A percentile compares a stretch with the other conserved stretches of the same genome.
Conservation (phyloP, 1,284 basidiomycete genomes). For the Trametes hirsuta region DNA sequence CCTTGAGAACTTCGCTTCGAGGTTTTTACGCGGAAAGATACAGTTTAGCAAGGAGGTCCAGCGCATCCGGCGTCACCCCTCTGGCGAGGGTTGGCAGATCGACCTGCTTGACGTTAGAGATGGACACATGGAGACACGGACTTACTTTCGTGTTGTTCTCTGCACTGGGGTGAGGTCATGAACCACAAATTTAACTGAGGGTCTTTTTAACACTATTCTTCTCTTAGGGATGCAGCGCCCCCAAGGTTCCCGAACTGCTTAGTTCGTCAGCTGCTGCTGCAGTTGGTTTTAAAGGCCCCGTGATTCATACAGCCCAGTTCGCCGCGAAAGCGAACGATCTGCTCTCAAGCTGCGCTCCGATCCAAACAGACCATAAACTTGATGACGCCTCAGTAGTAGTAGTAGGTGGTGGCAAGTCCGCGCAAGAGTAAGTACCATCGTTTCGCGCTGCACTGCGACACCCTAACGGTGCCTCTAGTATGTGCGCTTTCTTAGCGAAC, state of each 20-base stretch:
- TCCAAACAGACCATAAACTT: background rate
- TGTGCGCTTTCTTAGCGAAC: constrained; percentile 50
- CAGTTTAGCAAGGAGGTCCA: constrained; percentile 50
- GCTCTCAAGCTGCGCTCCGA: constrained; percentile 31
- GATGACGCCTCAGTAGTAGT: constrained; percentile 42
- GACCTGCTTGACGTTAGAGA: constrained; percentile 39
- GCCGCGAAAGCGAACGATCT: constrained; percentile 44
- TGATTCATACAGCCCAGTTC: constrained; percentile 57
- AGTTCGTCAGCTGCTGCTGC: constrained; percentile 37
- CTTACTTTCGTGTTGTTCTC: constrained; percentile 52
- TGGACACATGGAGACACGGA: constrained; percentile 32
- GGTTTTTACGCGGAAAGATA: constrained; percentile 48
- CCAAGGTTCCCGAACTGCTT: constrained; percentile 45
- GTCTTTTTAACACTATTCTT: background rate
- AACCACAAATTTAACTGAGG: background rate
- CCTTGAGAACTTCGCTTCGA: constrained; percentile 52
- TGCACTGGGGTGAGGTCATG: constrained; percentile 54
- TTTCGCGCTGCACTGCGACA: background rate
- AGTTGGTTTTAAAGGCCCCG: constrained; percentile 46
- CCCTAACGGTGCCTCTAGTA: constrained; percentile 34
- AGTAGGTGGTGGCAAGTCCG: constrained; percentile 61
- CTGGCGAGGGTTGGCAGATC: constrained; percentile 41
- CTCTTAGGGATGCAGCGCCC: constrained; percentile 53
- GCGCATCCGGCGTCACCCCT: constrained; percentile 38
- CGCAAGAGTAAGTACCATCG: constrained; percentile 45